These are phyloP conservation scores for Phialemoniopsis sp. DNA, from an alignment of 2,329 filamentous ascomycete genomes.

Conservation along the genomic window DNA sequence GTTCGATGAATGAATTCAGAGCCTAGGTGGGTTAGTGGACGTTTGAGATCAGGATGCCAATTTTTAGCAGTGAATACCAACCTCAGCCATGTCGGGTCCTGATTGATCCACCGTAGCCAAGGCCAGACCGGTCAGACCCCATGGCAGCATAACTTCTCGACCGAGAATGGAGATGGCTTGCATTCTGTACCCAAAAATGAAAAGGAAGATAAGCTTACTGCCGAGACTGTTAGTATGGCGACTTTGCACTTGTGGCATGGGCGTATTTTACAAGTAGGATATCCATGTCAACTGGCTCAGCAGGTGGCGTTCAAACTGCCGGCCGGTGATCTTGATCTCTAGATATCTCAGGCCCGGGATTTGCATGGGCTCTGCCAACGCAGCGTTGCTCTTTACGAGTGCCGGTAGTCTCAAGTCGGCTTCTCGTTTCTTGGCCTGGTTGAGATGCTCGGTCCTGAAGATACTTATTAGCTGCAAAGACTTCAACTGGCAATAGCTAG, in stretches of 20 bases:
- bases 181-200: slow-evolving; percentile 62
- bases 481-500: background rate
- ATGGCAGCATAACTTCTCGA: slow-evolving; percentile 65
- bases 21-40: slow-evolving; percentile 1
- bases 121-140: slow-evolving; percentile 68
- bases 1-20: slow-evolving; percentile 10
- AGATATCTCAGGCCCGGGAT: slow-evolving; percentile 62
- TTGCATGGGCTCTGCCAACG: slow-evolving; percentile 50
- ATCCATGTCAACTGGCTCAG: slow-evolving; percentile 65
- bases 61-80: slow-evolving; percentile 11
- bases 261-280: slow-evolving; percentile 56
- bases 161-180: slow-evolving; percentile 68
- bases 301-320: slow-evolving; percentile 64
- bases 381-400: slow-evolving; percentile 41
- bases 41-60: slow-evolving; percentile 1
- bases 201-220: slow-evolving; percentile 58
- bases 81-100: slow-evolving; percentile 52
- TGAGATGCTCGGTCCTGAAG: slow-evolving; percentile 65
- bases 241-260: no score
- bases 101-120: slow-evolving; percentile 67
- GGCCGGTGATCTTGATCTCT: slow-evolving; percentile 71
- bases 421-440: slow-evolving; percentile 59
- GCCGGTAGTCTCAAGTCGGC: slow-evolving; percentile 38
- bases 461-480: background rate
- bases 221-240: background rate